Evolutionary conservation across 73 alveolate genomes (phyloP), one percentile per base, ranked within the genome.

Genomic region (Paramecium sexaurelia): DNA sequence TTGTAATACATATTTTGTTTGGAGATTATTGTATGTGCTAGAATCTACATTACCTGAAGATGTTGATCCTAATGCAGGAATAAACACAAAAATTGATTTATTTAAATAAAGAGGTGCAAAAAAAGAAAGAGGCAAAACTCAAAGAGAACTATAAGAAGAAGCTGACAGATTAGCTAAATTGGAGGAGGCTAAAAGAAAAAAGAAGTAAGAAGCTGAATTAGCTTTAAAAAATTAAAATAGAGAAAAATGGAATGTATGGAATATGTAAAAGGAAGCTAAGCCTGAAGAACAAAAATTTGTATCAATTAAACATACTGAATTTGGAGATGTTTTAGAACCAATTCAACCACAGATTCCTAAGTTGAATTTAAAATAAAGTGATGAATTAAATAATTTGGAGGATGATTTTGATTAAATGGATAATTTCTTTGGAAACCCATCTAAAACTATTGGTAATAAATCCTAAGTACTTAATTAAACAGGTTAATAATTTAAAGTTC

Each of bases 211-310:
- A n/a, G 71, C 40, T 10, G 55, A 41, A 43, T 20, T 17, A 45
- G 55, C 43, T 19, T 26, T 19, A 13, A 78, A 78, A 24, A 78
- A 78, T 78, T 9, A 37, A 9, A 26, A 43, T 78, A 78, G 90
- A 43, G 90, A 78, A 61, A 43, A 37, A 78, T 78, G 90, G 90
- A 78, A 78, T 78, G 90, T 78, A 24, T 78, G 90, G 90, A 61
- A 78, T 45, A 78, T 78, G 90, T 2, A 78, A 29, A 37, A 75
- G 55, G 90, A 78, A 20, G 90, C 90, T 29, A 22, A 22, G 7
- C 90, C 90, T 41, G 90, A 78, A 22, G 90, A 78, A 20, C 15
- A 47, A 41, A 78, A 43, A 40, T 78, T 78, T 43, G 73, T 78
- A 15, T 78, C 90, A 3, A 45, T 78, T 11, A 78, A 78, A 20